These are phyloP conservation scores for Capronia americana DNA, from an alignment of 2,329 filamentous ascomycete genomes.

Conservation along the genomic window DNA sequence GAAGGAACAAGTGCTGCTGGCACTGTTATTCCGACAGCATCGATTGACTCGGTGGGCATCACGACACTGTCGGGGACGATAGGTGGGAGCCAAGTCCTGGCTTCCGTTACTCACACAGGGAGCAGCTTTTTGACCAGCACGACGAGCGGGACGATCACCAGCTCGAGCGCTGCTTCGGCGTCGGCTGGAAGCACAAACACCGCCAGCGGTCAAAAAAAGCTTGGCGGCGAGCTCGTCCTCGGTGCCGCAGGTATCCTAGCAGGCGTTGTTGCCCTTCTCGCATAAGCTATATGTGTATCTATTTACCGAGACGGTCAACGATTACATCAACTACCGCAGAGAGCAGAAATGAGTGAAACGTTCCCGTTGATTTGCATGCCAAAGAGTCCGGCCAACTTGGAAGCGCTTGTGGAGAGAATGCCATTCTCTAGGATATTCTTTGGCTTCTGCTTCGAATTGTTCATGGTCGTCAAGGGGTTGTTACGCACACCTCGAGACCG, in stretches of 20 bases:
- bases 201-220: constrained; percentile 18
- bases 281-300: neutral
- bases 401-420: no score
- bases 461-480: no score
- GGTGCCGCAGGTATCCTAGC: constrained; percentile 26
- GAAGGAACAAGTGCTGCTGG: no score
- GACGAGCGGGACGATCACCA: constrained; percentile 4
- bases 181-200: constrained; percentile 25
- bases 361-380: no score
- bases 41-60: constrained; percentile 10
- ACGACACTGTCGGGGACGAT: constrained; percentile 15
- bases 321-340: no score
- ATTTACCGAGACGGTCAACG: no score
- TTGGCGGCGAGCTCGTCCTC: constrained; percentile 18
- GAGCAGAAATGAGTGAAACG: no score
- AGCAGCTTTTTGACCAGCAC: constrained; percentile 23
- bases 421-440: no score
- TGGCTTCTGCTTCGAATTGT: no score
- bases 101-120: neutral
- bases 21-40: no score
- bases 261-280: constrained; percentile 25
- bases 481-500: no score
- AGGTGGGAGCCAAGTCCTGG: constrained; percentile 4
- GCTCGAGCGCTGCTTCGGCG: constrained; percentile 11
- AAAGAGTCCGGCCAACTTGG: no score